phyloP scores from a whole-genome alignment of 768 basidiomycete species.

The Paxillus rubicundulus region DNA sequence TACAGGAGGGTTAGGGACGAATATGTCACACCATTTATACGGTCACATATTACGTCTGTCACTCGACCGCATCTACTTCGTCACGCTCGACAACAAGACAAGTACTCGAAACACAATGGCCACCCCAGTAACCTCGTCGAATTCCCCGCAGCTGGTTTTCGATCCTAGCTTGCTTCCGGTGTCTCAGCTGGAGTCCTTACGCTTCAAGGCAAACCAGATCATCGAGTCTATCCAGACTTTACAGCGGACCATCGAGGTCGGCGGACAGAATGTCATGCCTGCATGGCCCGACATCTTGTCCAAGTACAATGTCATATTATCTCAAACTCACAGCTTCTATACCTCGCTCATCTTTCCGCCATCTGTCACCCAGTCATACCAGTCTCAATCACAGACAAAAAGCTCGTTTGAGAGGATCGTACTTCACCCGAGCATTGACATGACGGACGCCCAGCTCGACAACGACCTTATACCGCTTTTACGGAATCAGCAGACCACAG shows the following conservation, averaged over 20 bases:
- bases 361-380: constrained; percentile 18
- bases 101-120: neutral
- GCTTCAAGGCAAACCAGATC: constrained; percentile 75
- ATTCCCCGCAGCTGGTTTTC: constrained; percentile 17
- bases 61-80: constrained; percentile 4
- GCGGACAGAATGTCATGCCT: constrained; percentile 60
- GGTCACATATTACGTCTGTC: constrained; percentile 19
- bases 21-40: neutral
- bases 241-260: constrained; percentile 60
- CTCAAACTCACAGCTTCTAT: constrained; percentile 78
- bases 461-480: constrained; percentile 70
- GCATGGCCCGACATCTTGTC: constrained; percentile 85
- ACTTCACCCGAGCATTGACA: constrained; percentile 56
- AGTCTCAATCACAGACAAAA: constrained; percentile 13
- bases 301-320: constrained; percentile 82
- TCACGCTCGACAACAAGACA: neutral
- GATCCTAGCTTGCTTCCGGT: constrained; percentile 48
- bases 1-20: neutral
- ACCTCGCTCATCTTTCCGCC: constrained; percentile 50
- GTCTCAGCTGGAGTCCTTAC: constrained; percentile 71
- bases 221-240: constrained; percentile 71
- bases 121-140: neutral
- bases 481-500: constrained; percentile 76
- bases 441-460: constrained; percentile 69
- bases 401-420: constrained; percentile 61